Conservation (phyloP, 1,284 basidiomycete species). For the Cryptococcus sp. region DNA sequence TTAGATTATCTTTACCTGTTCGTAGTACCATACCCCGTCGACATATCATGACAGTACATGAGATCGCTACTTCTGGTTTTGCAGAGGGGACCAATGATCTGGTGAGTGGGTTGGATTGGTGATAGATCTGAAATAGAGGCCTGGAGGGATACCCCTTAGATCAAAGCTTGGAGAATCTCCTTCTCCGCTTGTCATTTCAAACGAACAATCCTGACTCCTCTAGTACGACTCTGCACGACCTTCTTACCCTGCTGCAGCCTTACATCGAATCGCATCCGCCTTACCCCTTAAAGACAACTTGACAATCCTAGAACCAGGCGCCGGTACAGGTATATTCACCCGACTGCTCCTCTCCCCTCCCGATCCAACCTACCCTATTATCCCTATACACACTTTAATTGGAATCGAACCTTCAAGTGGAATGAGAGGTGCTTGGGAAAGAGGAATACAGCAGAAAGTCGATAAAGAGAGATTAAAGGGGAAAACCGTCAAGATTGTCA, state of each 20-base stretch:
- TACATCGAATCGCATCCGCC: slow-evolving; percentile 31
- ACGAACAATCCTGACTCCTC: background rate
- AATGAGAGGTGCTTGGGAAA: slow-evolving; percentile 44
- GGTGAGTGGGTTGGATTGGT: slow-evolving; percentile 18
- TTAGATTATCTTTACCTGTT: too few species aligned
- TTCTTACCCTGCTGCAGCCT: slow-evolving; percentile 43
- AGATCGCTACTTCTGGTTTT: slow-evolving; percentile 39
- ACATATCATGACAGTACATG: slow-evolving; percentile 16
- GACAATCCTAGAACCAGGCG: slow-evolving; percentile 41
- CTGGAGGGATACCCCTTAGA: too few species aligned
- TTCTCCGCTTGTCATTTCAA: too few species aligned
- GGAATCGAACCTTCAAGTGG: slow-evolving; percentile 48
- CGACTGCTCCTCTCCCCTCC: slow-evolving; percentile 43
- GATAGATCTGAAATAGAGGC: too few species aligned
- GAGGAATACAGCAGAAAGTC: background rate
- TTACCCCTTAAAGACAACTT: slow-evolving; percentile 15
- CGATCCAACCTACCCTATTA: slow-evolving; percentile 28
- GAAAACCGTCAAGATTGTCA: slow-evolving; percentile 18
- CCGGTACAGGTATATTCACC: slow-evolving; percentile 50
- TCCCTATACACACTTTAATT: slow-evolving; percentile 32
- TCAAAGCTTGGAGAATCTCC: too few species aligned
- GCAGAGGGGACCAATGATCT: slow-evolving; percentile 44
- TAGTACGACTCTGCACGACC: slow-evolving; percentile 49
- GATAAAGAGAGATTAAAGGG: slow-evolving; percentile 1
- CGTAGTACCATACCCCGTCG: too few species aligned